Conservation (phyloP, 371 early-diverging fungal genomes). For the Lichtheimia hyalospora region DNA sequence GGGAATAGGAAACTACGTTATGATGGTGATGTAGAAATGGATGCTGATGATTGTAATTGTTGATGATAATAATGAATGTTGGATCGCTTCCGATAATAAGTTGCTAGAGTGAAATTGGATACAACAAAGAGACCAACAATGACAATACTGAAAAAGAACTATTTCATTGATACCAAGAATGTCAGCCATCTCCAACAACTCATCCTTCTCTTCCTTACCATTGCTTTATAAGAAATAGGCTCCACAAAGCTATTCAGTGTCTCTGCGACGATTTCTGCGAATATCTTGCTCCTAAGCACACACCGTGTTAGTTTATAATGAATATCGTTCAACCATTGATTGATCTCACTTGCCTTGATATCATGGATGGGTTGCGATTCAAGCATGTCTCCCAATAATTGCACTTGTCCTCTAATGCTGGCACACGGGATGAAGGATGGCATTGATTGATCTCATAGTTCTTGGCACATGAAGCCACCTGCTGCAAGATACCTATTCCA, state of each 20-base stretch:
- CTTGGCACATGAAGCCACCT: constrained; percentile 56
- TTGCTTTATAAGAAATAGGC: constrained; percentile 78
- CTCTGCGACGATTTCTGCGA: constrained; percentile 81
- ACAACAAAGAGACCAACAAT: constrained; percentile 4
- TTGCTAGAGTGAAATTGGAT: background rate
- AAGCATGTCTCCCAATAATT: constrained; percentile 81
- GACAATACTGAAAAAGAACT: constrained; percentile 8
- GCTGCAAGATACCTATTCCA: constrained; percentile 2
- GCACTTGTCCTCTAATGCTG: constrained; percentile 77
- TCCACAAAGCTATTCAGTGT: constrained; percentile 80
- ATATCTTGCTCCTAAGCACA: constrained; percentile 55
- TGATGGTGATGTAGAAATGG: no score
- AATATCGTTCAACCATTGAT: background rate
- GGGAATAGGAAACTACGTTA: no score
- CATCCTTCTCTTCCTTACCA: constrained; percentile 39
- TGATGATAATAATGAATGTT: no score
- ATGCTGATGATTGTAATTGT: no score
- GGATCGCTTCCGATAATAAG: no score
- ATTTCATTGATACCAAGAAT: no score
- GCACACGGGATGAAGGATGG: constrained; percentile 68
- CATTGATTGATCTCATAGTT: constrained; percentile 79
- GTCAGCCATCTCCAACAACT: no score
- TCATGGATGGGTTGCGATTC: constrained; percentile 67
- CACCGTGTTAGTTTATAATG: background rate
- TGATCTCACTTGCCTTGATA: constrained; percentile 48